A percentile compares a stretch with the other conserved stretches of the same genome.
phyloP scores from a whole-genome alignment of 768 basidiomycete species.

The Trametes punicea region DNA sequence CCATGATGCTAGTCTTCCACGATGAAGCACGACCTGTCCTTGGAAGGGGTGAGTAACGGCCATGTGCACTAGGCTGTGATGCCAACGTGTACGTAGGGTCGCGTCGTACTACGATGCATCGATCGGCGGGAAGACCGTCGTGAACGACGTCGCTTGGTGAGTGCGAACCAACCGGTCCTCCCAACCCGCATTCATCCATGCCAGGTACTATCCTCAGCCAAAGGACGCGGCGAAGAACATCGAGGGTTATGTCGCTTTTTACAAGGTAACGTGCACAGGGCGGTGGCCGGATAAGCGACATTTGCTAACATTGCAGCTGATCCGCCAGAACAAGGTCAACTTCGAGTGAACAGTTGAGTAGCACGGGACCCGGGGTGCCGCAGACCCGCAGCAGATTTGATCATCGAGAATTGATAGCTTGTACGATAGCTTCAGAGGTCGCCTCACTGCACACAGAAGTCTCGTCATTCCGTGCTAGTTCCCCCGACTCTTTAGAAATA shows the following conservation, averaged over 20 bases:
- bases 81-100: constrained; percentile 34
- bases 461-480: too few relatives aligned
- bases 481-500: too few relatives aligned
- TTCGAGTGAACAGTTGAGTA: constrained; percentile 26
- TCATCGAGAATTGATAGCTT: too few relatives aligned
- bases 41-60: constrained; percentile 77
- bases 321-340: constrained; percentile 38
- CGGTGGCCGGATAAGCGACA: neutral
- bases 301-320: neutral
- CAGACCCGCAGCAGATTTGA: too few relatives aligned
- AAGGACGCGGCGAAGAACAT: constrained; percentile 58
- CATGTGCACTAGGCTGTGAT: neutral
- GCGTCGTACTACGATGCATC: constrained; percentile 65
- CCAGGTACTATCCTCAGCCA: constrained; percentile 65
- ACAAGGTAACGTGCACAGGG: constrained; percentile 48
- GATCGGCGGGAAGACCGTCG: constrained; percentile 40
- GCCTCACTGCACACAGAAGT: too few relatives aligned
- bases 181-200: neutral
- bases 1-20: neutral
- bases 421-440: too few relatives aligned
- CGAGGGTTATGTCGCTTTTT: constrained; percentile 70
- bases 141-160: constrained; percentile 68
- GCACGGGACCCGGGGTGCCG: too few relatives aligned
- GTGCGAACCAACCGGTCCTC: constrained; percentile 16
- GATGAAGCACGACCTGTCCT: constrained; percentile 49